phyloP scores from a whole-genome alignment of 148 eudicot genomes.

The Rhododendron ovatum region DNA sequence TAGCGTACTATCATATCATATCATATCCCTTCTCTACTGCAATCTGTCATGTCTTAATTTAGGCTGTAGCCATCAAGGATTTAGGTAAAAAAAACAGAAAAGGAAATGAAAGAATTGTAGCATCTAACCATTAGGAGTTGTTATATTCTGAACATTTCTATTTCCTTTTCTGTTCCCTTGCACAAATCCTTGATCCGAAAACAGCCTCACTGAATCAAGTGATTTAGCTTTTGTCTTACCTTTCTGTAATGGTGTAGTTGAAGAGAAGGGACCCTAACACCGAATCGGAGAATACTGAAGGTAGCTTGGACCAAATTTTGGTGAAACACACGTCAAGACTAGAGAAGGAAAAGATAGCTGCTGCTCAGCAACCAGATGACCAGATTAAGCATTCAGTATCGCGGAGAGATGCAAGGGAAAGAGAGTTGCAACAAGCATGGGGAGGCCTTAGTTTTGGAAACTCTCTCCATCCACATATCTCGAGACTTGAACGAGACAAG shows the following conservation, averaged over 20 bases:
- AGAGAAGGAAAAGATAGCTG: slow-evolving; percentile 37
- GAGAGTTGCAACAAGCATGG: slow-evolving; percentile 78
- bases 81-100: not conserved
- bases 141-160: not conserved
- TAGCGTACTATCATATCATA: slow-evolving; percentile 14
- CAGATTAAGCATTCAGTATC: slow-evolving; percentile 33
- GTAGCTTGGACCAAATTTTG: slow-evolving; percentile 74
- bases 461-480: slow-evolving; percentile 62
- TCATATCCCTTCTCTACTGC: not conserved
- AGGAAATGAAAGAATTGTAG: not conserved
- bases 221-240: not conserved
- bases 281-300: slow-evolving; percentile 26
- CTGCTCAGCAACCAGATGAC: slow-evolving; percentile 23
- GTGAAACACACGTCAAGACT: slow-evolving; percentile 64
- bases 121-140: not conserved
- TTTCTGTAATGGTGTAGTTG: slow-evolving; percentile 14
- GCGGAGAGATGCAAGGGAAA: slow-evolving; percentile 68
- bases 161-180: not conserved
- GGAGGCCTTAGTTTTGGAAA: slow-evolving; percentile 77
- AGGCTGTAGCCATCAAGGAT: not conserved
- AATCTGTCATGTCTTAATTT: not conserved
- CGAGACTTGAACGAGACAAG: slow-evolving; percentile 73
- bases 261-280: slow-evolving; percentile 31
- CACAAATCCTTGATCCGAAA: not conserved
- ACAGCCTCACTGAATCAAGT: not conserved